Percentiles rank a stretch among this genome's conserved stretches.
Evolutionary conservation across 768 basidiomycete genomes (phyloP).

Genomic region (Mycena metata): DNA sequence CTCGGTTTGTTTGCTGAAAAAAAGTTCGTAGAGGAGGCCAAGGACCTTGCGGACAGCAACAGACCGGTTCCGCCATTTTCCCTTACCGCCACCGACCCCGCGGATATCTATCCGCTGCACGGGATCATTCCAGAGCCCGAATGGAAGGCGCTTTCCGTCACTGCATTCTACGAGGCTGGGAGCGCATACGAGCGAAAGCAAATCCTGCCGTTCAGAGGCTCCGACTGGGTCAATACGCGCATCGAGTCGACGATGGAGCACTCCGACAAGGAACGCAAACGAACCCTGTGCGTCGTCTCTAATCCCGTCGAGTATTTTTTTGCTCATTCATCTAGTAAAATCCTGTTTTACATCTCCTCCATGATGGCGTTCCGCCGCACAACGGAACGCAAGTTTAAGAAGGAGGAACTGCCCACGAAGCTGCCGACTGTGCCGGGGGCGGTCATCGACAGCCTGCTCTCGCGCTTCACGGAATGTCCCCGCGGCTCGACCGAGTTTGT

Average conservation of each 20-base stretch:
- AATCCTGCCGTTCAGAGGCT: constrained; percentile 72
- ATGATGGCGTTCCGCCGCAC: constrained; percentile 79
- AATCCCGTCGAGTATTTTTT: constrained; percentile 4
- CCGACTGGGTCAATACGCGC: constrained; percentile 81
- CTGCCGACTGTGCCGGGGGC: constrained; percentile 70
- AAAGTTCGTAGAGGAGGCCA: constrained; percentile 69
- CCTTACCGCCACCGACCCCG: constrained; percentile 72
- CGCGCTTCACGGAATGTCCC: constrained; percentile 84
- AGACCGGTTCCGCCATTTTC: constrained; percentile 86
- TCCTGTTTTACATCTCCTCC: constrained; percentile 84
- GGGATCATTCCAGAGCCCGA: constrained; percentile 86
- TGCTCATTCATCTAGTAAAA: constrained; percentile 63
- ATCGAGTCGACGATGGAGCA: constrained; percentile 57
- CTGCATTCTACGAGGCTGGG: constrained; percentile 66
- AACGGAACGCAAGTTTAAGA: constrained; percentile 56
- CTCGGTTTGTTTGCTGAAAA: constrained; percentile 23
- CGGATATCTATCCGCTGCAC: constrained; percentile 81
- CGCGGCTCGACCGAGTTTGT: constrained; percentile 76
- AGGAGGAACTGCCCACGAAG: constrained; percentile 67
- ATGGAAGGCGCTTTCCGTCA: constrained; percentile 76
- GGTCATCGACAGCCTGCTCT: constrained; percentile 80
- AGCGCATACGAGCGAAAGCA: constrained; percentile 63
- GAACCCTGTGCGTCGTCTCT: constrained; percentile 63
- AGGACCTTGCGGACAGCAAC: constrained; percentile 69
- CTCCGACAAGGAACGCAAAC: constrained; percentile 70